Base-by-base conservation (phyloP, 2,329 filamentous ascomycete genomes). In the Cladosporium halotolerans region DNA sequence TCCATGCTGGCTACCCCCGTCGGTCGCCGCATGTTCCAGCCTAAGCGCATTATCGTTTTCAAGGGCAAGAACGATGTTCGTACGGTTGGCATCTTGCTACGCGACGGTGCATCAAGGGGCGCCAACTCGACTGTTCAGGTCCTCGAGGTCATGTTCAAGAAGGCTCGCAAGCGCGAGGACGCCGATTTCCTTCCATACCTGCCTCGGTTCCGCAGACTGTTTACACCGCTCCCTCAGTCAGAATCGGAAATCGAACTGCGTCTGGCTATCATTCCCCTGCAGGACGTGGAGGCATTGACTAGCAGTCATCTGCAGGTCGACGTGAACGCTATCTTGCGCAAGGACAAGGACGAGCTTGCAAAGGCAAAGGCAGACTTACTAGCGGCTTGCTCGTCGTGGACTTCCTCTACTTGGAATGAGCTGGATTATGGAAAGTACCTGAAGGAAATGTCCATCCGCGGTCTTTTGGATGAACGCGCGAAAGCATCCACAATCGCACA, bases 181-280 rank as follows among this genome's bases (percentile, higher is more conserved):
- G 88, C 85, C n/a, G 92, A 97, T 65, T 77, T 95, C 34, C 76
- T 99, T 9, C 91, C 93, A 0, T 97, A 91, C 65, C 72, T 95
- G 2, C 80, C 86, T 4, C 73, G 74, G 0, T 89, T 93, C 67
- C 80, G 87, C 11, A 76, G 77, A 40, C 75, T 84, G 43, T 82
- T 95, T 60, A 80, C 84, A 9, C 75, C 79, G 10, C 69, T 95
- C 0, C 86, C 89, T 1, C 80, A 83, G 50, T 76, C 74, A 13
- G 83, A 82, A 60, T 79, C 78, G 55, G 80, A 89, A 16, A 81
- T 95, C 66, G 79, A 80, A 9, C 77, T 84, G 9, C 87, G 86
- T 67, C 80, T 81, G 1, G 72, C 80, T 4, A 83, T 86, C 52
- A 80, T 97, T 6, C 83, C 85, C 0, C 72, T 97, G 5, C 78